Conservation (phyloP, 441 rosid genomes). For the Erodium texanum region DNA sequence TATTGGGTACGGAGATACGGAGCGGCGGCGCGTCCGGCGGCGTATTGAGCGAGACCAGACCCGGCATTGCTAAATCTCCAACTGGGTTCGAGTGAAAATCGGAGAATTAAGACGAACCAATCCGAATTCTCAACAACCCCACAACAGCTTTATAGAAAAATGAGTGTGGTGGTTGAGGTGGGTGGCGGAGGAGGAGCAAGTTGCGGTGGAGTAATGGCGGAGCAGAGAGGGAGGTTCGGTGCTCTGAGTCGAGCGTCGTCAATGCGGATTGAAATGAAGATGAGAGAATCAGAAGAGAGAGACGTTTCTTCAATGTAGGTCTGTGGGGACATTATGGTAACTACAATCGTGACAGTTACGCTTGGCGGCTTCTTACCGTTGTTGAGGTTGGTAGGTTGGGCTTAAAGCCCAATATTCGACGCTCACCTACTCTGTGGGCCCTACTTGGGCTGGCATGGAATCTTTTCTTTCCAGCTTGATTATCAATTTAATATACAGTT, state of each 20-base stretch:
- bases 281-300: not conserved
- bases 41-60: conserved; percentile 72
- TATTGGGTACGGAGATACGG: conserved; percentile 49
- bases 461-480: not conserved
- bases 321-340: not conserved
- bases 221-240: not conserved
- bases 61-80: conserved; percentile 46
- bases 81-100: not conserved
- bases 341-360: not conserved
- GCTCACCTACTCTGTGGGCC: not conserved
- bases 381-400: not conserved
- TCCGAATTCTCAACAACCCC: not conserved
- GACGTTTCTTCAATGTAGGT: not conserved
- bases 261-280: no score
- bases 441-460: not conserved
- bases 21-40: conserved; percentile 63
- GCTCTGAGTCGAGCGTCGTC: not conserved
- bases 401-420: not conserved
- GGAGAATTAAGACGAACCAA: not conserved
- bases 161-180: not conserved
- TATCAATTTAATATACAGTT: no score
- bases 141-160: not conserved
- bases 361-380: not conserved
- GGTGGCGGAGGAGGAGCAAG: not conserved
- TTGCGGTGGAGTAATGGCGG: not conserved